Base-by-base conservation (phyloP, 108 stramenopile species). In the Skeletonema potamos region DNA sequence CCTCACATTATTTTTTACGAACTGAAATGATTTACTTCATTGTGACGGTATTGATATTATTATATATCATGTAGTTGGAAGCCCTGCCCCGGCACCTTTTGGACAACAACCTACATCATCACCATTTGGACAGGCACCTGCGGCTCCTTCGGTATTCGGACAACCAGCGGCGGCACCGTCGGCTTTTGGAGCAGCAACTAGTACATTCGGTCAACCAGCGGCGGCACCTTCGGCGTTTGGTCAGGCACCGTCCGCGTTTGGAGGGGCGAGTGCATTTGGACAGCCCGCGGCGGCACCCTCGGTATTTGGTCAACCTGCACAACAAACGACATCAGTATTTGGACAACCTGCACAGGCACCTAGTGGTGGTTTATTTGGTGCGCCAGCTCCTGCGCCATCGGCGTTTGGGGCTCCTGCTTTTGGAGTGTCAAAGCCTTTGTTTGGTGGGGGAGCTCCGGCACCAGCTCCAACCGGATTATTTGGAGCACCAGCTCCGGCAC, bases 391-490 rank as follows among this genome's bases (percentile, higher is more conserved):
- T 15, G 79, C 77, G 51, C 28, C 67, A 10, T 61, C 71, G 20
- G 70, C 79, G 24, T 69, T 71, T 29, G 66, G 85, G 1, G 78
- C 86, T 44, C 86, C 86, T 18, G 81, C 89, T 28, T 79, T 90
- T 66, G 89, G 89, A 64, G 72, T 76, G 22, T 70, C 85, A 33
- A 58, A 71, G 12, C 85, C 89, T 8, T 37, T 69, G 18, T 71
- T 71, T 73, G 76, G 82, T 27, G 70, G 70, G 26, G 17, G 20
- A 51, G 66, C 73, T 30, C 36, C 73, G n/a, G 63, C 69, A 27
- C 75, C 75, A 24, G 61, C 68, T 10, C 30, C 75, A 26, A 74
- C 72, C 1, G 68, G 74, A 27, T 66, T 77, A 18, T 81, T 81
- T 62, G 79, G 79, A 28, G 64, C 34, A 57, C 78, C 48, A 28